phyloP scores from a whole-genome alignment of 164 flowering plant genomes.

The Liquidambar formosana region DNA sequence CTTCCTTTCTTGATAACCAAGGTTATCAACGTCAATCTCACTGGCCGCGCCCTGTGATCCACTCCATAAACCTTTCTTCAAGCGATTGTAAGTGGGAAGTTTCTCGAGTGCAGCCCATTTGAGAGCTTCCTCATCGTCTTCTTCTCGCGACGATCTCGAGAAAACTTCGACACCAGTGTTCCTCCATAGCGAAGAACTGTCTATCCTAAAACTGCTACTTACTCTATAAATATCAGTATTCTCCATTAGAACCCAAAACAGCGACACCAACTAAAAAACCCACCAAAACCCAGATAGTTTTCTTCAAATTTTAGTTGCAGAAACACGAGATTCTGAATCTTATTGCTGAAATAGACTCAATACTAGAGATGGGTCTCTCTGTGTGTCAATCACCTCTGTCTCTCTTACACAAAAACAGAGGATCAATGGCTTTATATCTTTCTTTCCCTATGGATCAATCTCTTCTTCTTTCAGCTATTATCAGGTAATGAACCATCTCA shows the following conservation, averaged over 20 bases:
- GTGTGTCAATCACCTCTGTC: neutral
- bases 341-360: neutral
- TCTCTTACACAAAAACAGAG: too few relatives aligned
- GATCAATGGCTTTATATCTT: too few relatives aligned
- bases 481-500: too few relatives aligned
- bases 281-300: neutral
- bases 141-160: slow-evolving; percentile 49
- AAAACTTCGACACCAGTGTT: slow-evolving; percentile 37
- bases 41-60: slow-evolving; percentile 34
- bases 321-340: neutral
- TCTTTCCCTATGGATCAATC: too few relatives aligned
- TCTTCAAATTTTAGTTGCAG: too few relatives aligned
- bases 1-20: slow-evolving; percentile 54
- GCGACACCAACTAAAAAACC: neutral
- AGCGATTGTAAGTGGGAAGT: slow-evolving; percentile 64
- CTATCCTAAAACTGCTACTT: slow-evolving; percentile 35
- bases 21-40: slow-evolving; percentile 53
- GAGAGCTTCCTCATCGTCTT: slow-evolving; percentile 80
- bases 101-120: slow-evolving; percentile 82
- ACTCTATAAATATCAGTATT: slow-evolving; percentile 14
- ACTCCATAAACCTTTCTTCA: slow-evolving; percentile 59
- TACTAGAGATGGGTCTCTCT: neutral
- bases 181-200: slow-evolving; percentile 44
- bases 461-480: too few relatives aligned
- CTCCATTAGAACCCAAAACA: too few relatives aligned